Base-by-base conservation (phyloP, 768 basidiomycete genomes). In the Psilocybe sp. region DNA sequence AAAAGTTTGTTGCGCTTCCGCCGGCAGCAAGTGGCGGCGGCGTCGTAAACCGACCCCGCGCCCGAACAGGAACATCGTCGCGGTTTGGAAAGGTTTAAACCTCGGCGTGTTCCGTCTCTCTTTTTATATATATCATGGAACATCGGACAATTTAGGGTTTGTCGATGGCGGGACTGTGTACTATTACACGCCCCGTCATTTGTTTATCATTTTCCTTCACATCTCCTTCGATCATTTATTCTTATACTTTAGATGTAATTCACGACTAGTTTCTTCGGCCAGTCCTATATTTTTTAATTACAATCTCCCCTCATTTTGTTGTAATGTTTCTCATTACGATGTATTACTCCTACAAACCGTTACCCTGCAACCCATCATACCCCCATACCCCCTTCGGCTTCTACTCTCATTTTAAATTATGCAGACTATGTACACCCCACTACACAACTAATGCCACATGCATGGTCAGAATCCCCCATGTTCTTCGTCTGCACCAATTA, bases 401-500 rank as follows among this genome's bases (percentile, higher is more conserved):
- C n/a, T n/a, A n/a, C n/a, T n/a, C n/a, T n/a, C n/a, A n/a, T 28
- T 28, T 7, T 28, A 28, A 28, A 7, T 3, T 7, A 28, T 28
- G 3, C 23, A 28, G 23, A 28, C 23, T 28, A 28, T 28, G 23
- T 28, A 28, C 23, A 43, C 41, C 19, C 9, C 41, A n/a, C 19
- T 18, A 38, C 18, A 38, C 18, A 38, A 38, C n/a, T 28, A 28
- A 28, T 28, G 23, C 23, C 38, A 37, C 36, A 28, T 50, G 41
- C 32, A 44, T 18, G 18, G 43, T 44, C 16, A 14, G 20, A 28
- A 33, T 46, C 38, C 40, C 18, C 40, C 16, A 19, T 40, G 56
- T 57, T 70, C 64, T 42, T 84, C 86, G 52, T 94, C 93, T 11
- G 84, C 89, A 37, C 96, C 96, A 50, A 98, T 84, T 23, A 98